Evolutionary conservation across 345 rosid genomes (phyloP), one percentile per base, ranked within the genome.

Genomic region (Clausena lansium): DNA sequence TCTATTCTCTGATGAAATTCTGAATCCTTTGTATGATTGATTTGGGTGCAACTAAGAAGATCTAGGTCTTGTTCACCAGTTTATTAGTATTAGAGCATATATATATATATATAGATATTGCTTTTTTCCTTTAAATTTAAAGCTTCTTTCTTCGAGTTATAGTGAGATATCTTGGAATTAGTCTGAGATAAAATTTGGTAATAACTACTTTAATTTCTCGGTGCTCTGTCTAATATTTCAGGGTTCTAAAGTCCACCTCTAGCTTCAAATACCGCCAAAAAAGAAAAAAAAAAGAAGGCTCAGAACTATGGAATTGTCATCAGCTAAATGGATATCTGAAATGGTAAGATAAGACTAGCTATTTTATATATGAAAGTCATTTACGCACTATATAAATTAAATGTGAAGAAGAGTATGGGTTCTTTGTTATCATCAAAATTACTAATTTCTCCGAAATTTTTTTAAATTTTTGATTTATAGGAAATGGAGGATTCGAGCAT

Each of bases 401-500:
- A 22, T 38, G 7, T 5, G 5, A 22, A 32, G 17, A 32, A 36
- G 50, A 36, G 54, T 5, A 55, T 17, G 2, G 5, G 19, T 33
- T n/a, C 1, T 61, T 39, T 20, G 20, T 50, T 28, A 73, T 73
- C 5, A 52, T 45, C 15, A 41, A 9, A 25, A 14, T 32, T 32
- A 30, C 9, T 68, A 39, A 68, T 30, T 35, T 33, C 25, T 11
- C 25, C 41, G 4, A 64, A 10, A 19, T 7, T 33, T 2, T 64
- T 14, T 50, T 15, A 4, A 15, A 3, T 0, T 69, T 67, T 63
- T 65, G 0, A 32, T 65, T 71, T 59, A 19, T 77, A 85, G 90
- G 90, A n/a, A 75, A 68, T 83, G 84, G 84, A 73, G 24, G 85
- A 87, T 79, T 47, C 82, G 15, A 17, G 39, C 55, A 77, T 80